A percentile compares a stretch with the other conserved stretches of the same genome.
Evolutionary conservation across 352 stramenopile species (phyloP).

Genomic region (Phytophthora pini): DNA sequence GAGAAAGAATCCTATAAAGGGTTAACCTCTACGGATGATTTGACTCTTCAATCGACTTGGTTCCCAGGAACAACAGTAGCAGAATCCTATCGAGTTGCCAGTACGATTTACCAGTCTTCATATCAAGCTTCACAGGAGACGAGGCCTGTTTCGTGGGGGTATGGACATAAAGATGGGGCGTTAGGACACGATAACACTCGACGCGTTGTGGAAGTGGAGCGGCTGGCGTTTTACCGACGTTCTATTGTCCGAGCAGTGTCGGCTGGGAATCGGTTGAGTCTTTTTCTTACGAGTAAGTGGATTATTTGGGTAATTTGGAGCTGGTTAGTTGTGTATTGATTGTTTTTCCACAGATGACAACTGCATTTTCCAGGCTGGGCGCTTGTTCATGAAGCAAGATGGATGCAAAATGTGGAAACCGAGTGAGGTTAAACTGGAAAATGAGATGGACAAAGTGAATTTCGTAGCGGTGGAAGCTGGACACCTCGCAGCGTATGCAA

Average conservation of each 20-base stretch:
- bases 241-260: conserved; percentile 48
- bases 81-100: conserved; percentile 50
- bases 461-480: conserved; percentile 58
- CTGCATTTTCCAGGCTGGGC: conserved; percentile 54
- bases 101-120: conserved; percentile 45
- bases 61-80: conserved; percentile 24
- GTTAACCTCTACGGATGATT: conserved; percentile 13
- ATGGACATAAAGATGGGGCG: conserved; percentile 54
- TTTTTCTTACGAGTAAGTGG: conserved; percentile 60
- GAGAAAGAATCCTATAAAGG: conserved; percentile 44
- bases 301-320: not conserved
- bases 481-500: conserved; percentile 58
- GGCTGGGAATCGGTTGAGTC: conserved; percentile 59
- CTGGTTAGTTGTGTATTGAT: not conserved
- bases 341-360: conserved; percentile 33
- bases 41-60: conserved; percentile 14
- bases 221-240: conserved; percentile 44
- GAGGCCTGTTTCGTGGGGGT: conserved; percentile 61
- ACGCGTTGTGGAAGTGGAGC: conserved; percentile 33
- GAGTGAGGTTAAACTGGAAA: conserved; percentile 31
- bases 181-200: conserved; percentile 48
- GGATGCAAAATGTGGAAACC: conserved; percentile 63
- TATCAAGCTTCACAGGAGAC: conserved; percentile 34
- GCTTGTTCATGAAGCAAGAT: conserved; percentile 62
- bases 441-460: conserved; percentile 10